Evolutionary conservation across 345 rosid genomes (phyloP), one percentile per base, ranked within the genome.

Genomic region (Eucalyptus camaldulensis): DNA sequence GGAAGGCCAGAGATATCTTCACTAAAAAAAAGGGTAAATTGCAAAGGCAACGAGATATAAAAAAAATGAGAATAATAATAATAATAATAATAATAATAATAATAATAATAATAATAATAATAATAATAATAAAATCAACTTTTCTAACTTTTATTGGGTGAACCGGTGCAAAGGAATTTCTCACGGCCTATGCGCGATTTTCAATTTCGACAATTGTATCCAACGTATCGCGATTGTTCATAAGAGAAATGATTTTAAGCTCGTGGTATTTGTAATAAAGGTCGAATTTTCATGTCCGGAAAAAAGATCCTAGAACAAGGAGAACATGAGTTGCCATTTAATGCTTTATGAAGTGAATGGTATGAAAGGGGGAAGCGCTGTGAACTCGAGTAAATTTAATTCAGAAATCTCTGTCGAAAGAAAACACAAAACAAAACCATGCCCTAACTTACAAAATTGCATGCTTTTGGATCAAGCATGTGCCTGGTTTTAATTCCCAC

Each of bases 1-100:
- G 37, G 7, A 13, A 65, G 37, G 1, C 0, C 37, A 13, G 37
- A 65, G 9, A n/a, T 65, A 65, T 65, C 31, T n/a, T 14, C 10
- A 65, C 76, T n/a, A 65, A 4, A 65, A 31, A 22, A 27, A 65
- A n/a, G 16, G 67, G 5, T n/a, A 65, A n/a, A 65, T n/a, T n/a
- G 19, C 76, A 65, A 65, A n/a, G 15, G 0, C 37, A 65, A n/a
- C 40, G 37, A 65, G 76, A 65, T n/a, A 37, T n/a, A n/a, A 56
- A 14, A 60, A 13, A n/a, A 65, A 65, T 53, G 9, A 22, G 7
- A 0, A 14, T 14, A 17, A 17, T 16, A 51, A 51, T 51, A 16
- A 51, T 1, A 17, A 6, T 1, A 16, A 1, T 0, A 10, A 1
- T 5, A 27, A 0, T 16, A 16, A 0, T 16, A 16, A 3, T 51